phyloP scores from a whole-genome alignment of 202 grass and related monocot species.

The Carex sylvatica region DNA sequence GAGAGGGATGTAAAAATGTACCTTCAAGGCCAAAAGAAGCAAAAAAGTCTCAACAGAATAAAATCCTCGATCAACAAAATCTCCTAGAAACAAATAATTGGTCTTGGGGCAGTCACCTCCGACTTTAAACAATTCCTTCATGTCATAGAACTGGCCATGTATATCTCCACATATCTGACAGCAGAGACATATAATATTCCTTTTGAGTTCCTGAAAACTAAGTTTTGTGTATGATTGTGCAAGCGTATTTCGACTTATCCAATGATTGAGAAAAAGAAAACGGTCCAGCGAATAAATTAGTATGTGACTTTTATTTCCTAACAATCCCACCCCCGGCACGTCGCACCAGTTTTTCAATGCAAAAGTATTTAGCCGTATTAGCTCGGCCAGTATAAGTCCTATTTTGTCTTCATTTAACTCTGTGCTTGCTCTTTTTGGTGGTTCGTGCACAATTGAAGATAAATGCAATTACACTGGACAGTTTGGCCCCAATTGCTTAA shows the following conservation, averaged over 20 bases:
- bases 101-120: slow-evolving; percentile 98
- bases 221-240: neutral
- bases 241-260: neutral
- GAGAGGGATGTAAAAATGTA: slow-evolving; percentile 22
- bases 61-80: slow-evolving; percentile 99
- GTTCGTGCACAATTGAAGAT: neutral
- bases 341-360: neutral
- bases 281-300: neutral
- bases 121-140: slow-evolving; percentile 99
- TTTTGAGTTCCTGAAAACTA: neutral
- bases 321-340: neutral
- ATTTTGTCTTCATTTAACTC: neutral
- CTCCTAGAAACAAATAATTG: slow-evolving; percentile 97
- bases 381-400: neutral
- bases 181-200: neutral
- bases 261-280: neutral
- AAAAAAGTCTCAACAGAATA: slow-evolving; percentile 99
- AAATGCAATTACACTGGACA: neutral
- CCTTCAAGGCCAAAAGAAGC: slow-evolving; percentile 98
- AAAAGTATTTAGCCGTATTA: neutral
- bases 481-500: neutral
- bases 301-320: neutral
- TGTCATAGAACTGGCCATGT: slow-evolving; percentile 98
- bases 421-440: neutral
- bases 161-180: slow-evolving; percentile 98